These are phyloP conservation scores for Podospora pseudocomata DNA, from an alignment of 495 filamentous ascomycete genomes.

Conservation along the genomic window DNA sequence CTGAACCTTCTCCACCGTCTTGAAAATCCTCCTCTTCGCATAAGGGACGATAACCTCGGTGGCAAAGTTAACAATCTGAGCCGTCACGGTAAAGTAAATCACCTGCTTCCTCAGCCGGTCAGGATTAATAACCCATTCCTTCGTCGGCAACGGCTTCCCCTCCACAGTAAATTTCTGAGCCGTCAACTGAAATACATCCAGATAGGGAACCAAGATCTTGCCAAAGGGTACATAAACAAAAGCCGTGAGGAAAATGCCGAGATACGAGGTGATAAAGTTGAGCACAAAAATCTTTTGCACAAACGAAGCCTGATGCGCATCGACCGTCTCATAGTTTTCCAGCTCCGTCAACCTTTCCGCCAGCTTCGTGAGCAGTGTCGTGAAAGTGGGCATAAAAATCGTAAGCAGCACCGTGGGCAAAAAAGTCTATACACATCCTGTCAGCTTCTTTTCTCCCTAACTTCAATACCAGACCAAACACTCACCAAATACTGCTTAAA, in stretches of 20 bases:
- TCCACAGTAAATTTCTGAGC: slow-evolving; percentile 69
- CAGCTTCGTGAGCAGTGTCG: slow-evolving; percentile 67
- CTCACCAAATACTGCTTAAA: slow-evolving; percentile 79
- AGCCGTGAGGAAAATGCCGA: slow-evolving; percentile 86
- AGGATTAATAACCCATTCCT: slow-evolving; percentile 79
- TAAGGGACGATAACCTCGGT: slow-evolving; percentile 86
- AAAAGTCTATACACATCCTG: slow-evolving; percentile 57
- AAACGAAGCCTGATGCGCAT: slow-evolving; percentile 71
- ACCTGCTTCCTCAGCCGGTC: slow-evolving; percentile 83
- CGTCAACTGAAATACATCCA: slow-evolving; percentile 80
- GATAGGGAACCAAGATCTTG: slow-evolving; percentile 77
- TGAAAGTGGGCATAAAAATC: slow-evolving; percentile 73
- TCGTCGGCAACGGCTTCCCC: slow-evolving; percentile 62
- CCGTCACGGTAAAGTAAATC: slow-evolving; percentile 95
- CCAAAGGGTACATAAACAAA: slow-evolving; percentile 98
- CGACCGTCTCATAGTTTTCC: slow-evolving; percentile 89
- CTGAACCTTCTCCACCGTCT: slow-evolving; percentile 70
- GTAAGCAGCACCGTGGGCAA: slow-evolving; percentile 83
- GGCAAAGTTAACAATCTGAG: slow-evolving; percentile 82
- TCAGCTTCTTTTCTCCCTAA: slow-evolving; percentile 29
- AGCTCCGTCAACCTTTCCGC: slow-evolving; percentile 77
- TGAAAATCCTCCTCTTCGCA: slow-evolving; percentile 68
- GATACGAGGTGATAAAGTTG: slow-evolving; percentile 96
- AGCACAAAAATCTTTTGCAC: slow-evolving; percentile 90
- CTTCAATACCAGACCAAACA: not conserved